Evolutionary conservation across 805 yeast genomes (phyloP).

Genomic region (Pichia nakasei): DNA sequence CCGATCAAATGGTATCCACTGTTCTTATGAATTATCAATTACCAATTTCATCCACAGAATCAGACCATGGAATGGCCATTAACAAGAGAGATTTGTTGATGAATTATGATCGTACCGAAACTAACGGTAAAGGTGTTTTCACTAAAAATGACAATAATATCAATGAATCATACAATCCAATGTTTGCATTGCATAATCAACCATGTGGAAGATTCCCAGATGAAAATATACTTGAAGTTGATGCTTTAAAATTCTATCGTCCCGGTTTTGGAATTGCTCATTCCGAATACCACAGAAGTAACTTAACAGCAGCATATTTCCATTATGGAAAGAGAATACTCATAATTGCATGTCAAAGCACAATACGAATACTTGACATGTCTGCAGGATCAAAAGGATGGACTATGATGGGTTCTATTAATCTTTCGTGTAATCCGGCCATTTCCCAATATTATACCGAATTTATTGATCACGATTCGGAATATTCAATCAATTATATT

Average conservation of each 20-base stretch:
- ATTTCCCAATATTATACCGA: not conserved
- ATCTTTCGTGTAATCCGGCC: too few species aligned
- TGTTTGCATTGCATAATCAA: conserved; percentile 4
- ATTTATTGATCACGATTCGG: not conserved
- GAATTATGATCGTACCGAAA: not conserved
- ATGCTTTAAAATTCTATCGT: not conserved
- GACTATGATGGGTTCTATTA: too few species aligned
- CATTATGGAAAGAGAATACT: not conserved
- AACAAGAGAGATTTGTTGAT: conserved; percentile 1
- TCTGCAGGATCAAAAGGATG: too few species aligned
- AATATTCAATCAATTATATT: conserved; percentile 1
- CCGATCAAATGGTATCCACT: too few species aligned
- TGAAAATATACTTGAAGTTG: not conserved
- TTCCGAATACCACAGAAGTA: not conserved
- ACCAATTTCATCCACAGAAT: not conserved
- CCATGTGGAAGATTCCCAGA: not conserved
- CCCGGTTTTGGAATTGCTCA: not conserved
- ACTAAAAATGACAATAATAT: not conserved
- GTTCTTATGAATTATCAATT: not conserved
- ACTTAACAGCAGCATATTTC: not conserved
- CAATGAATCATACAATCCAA: not conserved
- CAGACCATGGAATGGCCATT: conserved; percentile 1
- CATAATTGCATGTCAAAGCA: conserved; percentile 1
- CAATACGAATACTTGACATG: too few species aligned
- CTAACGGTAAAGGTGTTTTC: not conserved